phyloP scores from a whole-genome alignment of 495 filamentous ascomycete genomes.

The Apodospora peruviana region DNA sequence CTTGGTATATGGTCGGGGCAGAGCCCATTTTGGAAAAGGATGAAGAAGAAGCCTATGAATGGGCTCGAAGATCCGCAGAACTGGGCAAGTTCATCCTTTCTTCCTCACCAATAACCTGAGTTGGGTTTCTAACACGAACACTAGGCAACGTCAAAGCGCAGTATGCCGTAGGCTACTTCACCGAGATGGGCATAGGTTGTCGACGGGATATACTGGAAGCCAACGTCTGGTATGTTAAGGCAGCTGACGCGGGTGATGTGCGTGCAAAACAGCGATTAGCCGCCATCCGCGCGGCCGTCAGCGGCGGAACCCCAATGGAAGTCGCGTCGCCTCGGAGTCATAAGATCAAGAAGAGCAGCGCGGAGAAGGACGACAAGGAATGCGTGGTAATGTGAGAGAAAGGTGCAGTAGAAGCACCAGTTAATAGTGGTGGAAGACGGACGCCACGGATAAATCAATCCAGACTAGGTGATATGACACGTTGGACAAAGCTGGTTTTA shows the following conservation, averaged over 20 bases:
- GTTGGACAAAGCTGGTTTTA: neutral
- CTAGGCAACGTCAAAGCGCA: slow-evolving; percentile 85
- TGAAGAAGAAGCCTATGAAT: slow-evolving; percentile 93
- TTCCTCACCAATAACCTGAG: slow-evolving; percentile 10
- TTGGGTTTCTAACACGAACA: slow-evolving; percentile 4
- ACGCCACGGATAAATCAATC: neutral
- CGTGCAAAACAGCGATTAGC: slow-evolving; percentile 80
- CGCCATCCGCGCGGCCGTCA: slow-evolving; percentile 78
- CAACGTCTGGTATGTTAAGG: slow-evolving; percentile 97
- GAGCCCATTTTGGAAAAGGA: slow-evolving; percentile 91
- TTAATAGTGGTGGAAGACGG: too few relatives aligned
- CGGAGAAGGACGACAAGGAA: slow-evolving; percentile 48
- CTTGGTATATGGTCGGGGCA: slow-evolving; percentile 97
- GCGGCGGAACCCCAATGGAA: slow-evolving; percentile 58
- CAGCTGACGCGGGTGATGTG: slow-evolving; percentile 87
- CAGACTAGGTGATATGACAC: neutral
- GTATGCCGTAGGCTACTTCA: slow-evolving; percentile 96
- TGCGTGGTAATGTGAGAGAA: slow-evolving; percentile 53
- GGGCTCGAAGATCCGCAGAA: slow-evolving; percentile 82
- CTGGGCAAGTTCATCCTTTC: slow-evolving; percentile 54
- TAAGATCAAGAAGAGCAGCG: slow-evolving; percentile 45
- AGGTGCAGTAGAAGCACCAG: neutral
- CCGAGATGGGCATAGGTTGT: slow-evolving; percentile 95
- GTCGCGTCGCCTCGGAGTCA: slow-evolving; percentile 41
- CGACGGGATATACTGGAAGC: slow-evolving; percentile 88